Evolutionary conservation across 2,329 filamentous ascomycete genomes (phyloP), one percentile per base, ranked within the genome.

Genomic region (Dothidotthia symphoricarpi): DNA sequence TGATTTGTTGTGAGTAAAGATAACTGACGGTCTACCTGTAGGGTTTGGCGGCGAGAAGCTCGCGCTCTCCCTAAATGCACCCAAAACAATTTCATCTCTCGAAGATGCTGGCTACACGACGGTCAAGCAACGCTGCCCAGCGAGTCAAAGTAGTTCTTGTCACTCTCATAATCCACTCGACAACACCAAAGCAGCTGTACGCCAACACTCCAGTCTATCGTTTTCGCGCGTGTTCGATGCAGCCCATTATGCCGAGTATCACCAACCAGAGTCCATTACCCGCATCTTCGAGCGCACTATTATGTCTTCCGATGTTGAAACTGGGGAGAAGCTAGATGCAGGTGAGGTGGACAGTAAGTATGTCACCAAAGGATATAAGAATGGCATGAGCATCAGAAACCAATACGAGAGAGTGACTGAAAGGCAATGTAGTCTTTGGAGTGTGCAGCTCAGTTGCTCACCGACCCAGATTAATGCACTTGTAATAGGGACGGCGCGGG

Each of bases 41-140:
- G n/a, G n/a, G 79, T 71, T 83, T 48, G 87, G 88, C n/a, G 87
- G 86, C 24, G 77, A 93, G 64, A 81, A 83, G 2, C 74, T 87
- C 28, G 86, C 83, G 3, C 71, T 67, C 3, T 74, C 75, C n/a
- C n/a, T n/a, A n/a, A n/a, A n/a, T n/a, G n/a, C n/a, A n/a, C n/a
- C n/a, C n/a, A n/a, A n/a, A n/a, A n/a, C n/a, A n/a, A n/a, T n/a
- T n/a, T n/a, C n/a, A n/a, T n/a, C n/a, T n/a, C n/a, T n/a, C n/a
- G n/a, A n/a, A n/a, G n/a, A n/a, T n/a, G n/a, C n/a, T n/a, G n/a
- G n/a, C n/a, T n/a, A n/a, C n/a, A n/a, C n/a, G n/a, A n/a, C n/a
- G n/a, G n/a, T n/a, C n/a, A n/a, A n/a, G n/a, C n/a, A n/a, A n/a
- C n/a, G n/a, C n/a, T n/a, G n/a, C n/a, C n/a, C n/a, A n/a, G n/a